Percentiles rank a stretch among this genome's conserved stretches.
phyloP scores from a whole-genome alignment of 2,329 filamentous ascomycete genomes.

The Xylaria sp. region DNA sequence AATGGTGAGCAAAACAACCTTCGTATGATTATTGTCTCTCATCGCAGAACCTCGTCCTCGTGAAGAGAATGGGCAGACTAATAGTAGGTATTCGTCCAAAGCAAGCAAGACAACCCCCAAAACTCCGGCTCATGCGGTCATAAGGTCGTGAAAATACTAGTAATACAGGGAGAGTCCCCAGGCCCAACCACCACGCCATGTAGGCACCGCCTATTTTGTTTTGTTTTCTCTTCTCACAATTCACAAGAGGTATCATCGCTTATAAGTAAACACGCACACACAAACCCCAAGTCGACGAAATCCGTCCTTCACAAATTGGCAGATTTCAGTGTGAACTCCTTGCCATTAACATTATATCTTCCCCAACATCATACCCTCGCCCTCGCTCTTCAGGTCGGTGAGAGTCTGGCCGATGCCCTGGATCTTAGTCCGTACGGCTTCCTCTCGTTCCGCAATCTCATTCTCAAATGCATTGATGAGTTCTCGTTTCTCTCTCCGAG shows the following conservation, averaged over 20 bases:
- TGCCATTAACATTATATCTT: constrained; percentile 8
- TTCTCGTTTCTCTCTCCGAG: constrained; percentile 45
- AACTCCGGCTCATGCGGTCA: constrained; percentile 21
- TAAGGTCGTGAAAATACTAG: constrained; percentile 12
- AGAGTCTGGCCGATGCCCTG: constrained; percentile 53
- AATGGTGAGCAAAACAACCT: constrained; percentile 1
- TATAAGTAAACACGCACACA: background rate
- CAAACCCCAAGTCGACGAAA: constrained; percentile 7
- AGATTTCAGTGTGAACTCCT: constrained; percentile 19
- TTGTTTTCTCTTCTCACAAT: background rate
- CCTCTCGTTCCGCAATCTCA: constrained; percentile 51
- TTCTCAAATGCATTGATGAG: constrained; percentile 48
- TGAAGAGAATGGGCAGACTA: background rate
- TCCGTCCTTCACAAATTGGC: constrained; percentile 3
- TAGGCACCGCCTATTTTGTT: background rate
- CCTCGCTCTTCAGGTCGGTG: constrained; percentile 50
- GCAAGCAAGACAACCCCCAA: background rate
- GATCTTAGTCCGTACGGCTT: constrained; percentile 47
- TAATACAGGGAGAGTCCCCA: constrained; percentile 4
- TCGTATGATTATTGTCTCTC: constrained; percentile 1
- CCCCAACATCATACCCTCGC: constrained; percentile 47
- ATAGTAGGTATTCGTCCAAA: background rate
- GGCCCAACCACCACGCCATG: background rate
- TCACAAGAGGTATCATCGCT: background rate
- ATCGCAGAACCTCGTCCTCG: background rate